Conservation (phyloP, 1,284 basidiomycete species). For the Fomitopsis pinicola region DNA sequence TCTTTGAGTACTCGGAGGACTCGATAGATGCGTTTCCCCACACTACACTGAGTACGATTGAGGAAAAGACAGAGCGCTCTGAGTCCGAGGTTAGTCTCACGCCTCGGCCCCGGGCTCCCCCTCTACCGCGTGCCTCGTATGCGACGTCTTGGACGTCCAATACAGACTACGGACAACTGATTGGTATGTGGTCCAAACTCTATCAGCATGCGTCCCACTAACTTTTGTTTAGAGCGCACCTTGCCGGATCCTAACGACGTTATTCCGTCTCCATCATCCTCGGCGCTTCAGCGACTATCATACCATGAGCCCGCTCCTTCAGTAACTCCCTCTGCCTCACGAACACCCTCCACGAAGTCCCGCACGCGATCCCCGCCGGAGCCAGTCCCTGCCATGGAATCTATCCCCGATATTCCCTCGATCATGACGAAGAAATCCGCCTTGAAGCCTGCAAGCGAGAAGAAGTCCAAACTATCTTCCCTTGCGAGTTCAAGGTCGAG, state of each 20-base stretch:
- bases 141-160: slow-evolving; percentile 30
- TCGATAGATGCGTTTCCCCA: background rate
- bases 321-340: slow-evolving; percentile 40
- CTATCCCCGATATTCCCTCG: slow-evolving; percentile 50
- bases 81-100: slow-evolving; percentile 48
- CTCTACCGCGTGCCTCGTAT: slow-evolving; percentile 5
- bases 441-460: slow-evolving; percentile 13
- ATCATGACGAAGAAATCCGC: slow-evolving; percentile 17
- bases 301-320: slow-evolving; percentile 53
- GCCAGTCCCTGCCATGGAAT: slow-evolving; percentile 40
- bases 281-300: slow-evolving; percentile 68
- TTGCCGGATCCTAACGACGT: slow-evolving; percentile 54
- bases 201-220: background rate
- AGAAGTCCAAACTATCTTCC: slow-evolving; percentile 59
- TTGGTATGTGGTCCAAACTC: slow-evolving; percentile 41
- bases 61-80: slow-evolving; percentile 60
- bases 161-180: slow-evolving; percentile 59
- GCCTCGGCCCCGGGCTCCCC: slow-evolving; percentile 1
- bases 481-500: slow-evolving; percentile 51
- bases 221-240: slow-evolving; percentile 7
- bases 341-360: slow-evolving; percentile 35
- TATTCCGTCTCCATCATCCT: slow-evolving; percentile 60
- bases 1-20: slow-evolving; percentile 15
- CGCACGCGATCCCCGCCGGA: slow-evolving; percentile 37
- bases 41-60: slow-evolving; percentile 50